A percentile compares a stretch with the other conserved stretches of the same genome.
Evolutionary conservation across 2,329 filamentous ascomycete species (phyloP).

Genomic region (Clonostachys rhizophaga): DNA sequence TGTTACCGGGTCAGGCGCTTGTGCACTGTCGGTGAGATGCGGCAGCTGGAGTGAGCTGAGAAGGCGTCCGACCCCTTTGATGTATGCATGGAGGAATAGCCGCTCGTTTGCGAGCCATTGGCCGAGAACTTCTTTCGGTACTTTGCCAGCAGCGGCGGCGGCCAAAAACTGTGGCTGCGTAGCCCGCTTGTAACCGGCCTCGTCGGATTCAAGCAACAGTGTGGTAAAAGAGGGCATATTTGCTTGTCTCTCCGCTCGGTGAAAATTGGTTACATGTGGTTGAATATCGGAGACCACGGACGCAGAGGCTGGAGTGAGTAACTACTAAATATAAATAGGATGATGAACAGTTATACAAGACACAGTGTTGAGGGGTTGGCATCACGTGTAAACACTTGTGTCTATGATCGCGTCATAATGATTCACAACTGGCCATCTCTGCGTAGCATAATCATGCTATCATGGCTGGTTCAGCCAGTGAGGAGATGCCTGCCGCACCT

Average conservation of each 20-base stretch:
- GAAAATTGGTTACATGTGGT: no score
- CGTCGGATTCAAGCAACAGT: constrained; percentile 42
- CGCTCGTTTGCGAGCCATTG: constrained; percentile 70
- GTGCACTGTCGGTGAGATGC: neutral
- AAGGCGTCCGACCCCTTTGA: constrained; percentile 59
- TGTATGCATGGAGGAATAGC: constrained; percentile 66
- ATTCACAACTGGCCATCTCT: neutral
- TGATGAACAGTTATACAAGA: no score
- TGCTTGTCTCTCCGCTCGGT: no score
- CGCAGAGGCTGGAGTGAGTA: no score
- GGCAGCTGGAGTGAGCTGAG: constrained; percentile 50
- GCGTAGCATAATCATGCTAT: no score
- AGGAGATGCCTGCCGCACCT: no score
- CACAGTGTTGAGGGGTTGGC: no score
- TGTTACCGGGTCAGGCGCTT: neutral
- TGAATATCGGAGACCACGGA: no score
- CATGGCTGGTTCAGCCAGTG: no score
- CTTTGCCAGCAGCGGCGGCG: constrained; percentile 57
- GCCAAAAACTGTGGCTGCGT: constrained; percentile 65
- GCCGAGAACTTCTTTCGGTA: constrained; percentile 52
- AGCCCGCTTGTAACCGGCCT: constrained; percentile 42
- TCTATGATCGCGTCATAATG: neutral
- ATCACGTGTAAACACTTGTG: neutral
- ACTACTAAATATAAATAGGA: no score
- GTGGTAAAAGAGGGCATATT: no score